These are phyloP conservation scores for Alternaria sp. DNA, from an alignment of 2,329 filamentous ascomycete genomes.

Conservation along the genomic window DNA sequence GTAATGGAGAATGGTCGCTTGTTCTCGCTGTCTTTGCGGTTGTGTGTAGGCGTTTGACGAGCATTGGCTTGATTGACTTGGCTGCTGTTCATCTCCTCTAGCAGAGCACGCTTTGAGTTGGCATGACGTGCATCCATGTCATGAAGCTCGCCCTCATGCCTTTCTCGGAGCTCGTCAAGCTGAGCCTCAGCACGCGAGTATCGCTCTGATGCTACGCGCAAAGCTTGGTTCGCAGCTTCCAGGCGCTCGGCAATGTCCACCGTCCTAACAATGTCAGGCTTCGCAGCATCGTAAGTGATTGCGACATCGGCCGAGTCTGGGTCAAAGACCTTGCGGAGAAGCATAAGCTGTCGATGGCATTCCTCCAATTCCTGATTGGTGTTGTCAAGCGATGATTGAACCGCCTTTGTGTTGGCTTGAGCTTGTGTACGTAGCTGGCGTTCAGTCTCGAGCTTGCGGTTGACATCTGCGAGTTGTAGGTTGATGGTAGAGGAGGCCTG, in stretches of 20 bases:
- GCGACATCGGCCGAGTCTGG: constrained; percentile 71
- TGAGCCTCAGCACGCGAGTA: constrained; percentile 83
- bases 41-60: constrained; percentile 73
- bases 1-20: constrained; percentile 72
- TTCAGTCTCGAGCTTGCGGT: constrained; percentile 89
- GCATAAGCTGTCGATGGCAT: constrained; percentile 78
- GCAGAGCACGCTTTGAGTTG: constrained; percentile 72
- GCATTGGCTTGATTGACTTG: constrained; percentile 65
- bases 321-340: constrained; percentile 86
- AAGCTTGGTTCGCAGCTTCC: constrained; percentile 85
- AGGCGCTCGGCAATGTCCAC: constrained; percentile 85
- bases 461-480: constrained; percentile 85
- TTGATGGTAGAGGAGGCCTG: constrained; percentile 82
- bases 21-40: constrained; percentile 66
- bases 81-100: constrained; percentile 88
- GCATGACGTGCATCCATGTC: constrained; percentile 68
- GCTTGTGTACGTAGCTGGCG: constrained; percentile 83
- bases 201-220: constrained; percentile 82
- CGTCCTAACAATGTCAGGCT: constrained; percentile 70
- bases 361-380: constrained; percentile 82
- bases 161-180: constrained; percentile 75
- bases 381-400: constrained; percentile 79
- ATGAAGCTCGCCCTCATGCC: constrained; percentile 73
- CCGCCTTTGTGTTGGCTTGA: constrained; percentile 80
- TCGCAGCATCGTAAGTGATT: constrained; percentile 71